A percentile compares a stretch with the other conserved stretches of the same genome.
Evolutionary conservation across 2,329 filamentous ascomycete species (phyloP).

Genomic region (Lecanicillium sp.): DNA sequence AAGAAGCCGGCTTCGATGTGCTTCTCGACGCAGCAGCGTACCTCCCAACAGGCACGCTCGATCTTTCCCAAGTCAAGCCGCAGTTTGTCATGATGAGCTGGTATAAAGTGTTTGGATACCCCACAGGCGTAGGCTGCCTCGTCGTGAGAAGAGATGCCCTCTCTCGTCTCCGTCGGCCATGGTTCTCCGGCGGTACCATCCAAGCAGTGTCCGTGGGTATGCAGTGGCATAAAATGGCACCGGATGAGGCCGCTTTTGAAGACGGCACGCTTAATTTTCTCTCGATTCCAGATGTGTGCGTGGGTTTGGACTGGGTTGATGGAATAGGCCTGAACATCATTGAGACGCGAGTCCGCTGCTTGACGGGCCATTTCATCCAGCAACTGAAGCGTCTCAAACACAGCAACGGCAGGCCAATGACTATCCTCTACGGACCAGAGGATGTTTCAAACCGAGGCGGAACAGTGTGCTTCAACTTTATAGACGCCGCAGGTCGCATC

Average conservation of each 20-base stretch:
- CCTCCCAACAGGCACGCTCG: conserved; percentile 25
- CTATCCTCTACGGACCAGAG: conserved; percentile 25
- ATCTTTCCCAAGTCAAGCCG: conserved; percentile 24
- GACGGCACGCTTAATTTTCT: conserved; percentile 33
- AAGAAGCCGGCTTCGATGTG: conserved; percentile 29
- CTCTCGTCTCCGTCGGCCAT: conserved; percentile 23
- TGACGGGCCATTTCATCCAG: conserved; percentile 28
- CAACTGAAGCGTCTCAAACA: conserved; percentile 22
- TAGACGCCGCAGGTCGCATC: conserved; percentile 21
- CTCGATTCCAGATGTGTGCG: conserved; percentile 27
- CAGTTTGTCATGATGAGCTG: conserved; percentile 31
- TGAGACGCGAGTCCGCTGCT: conserved; percentile 22
- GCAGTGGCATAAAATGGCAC: conserved; percentile 22
- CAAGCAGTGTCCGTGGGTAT: conserved; percentile 21
- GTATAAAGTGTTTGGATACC: conserved; percentile 35
- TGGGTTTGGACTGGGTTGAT: conserved; percentile 27
- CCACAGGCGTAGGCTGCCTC: conserved; percentile 32
- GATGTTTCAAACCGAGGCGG: conserved; percentile 21
- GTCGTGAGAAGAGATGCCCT: conserved; percentile 24
- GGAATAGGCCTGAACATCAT: conserved; percentile 19
- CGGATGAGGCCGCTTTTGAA: conserved; percentile 25
- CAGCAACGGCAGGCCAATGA: conserved; percentile 23
- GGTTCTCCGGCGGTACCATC: conserved; percentile 32
- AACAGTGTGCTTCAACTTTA: conserved; percentile 30
- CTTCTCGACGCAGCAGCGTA: conserved; percentile 32